Evolutionary conservation across 768 basidiomycete species (phyloP).

Genomic region (Boletus subparvulus): DNA sequence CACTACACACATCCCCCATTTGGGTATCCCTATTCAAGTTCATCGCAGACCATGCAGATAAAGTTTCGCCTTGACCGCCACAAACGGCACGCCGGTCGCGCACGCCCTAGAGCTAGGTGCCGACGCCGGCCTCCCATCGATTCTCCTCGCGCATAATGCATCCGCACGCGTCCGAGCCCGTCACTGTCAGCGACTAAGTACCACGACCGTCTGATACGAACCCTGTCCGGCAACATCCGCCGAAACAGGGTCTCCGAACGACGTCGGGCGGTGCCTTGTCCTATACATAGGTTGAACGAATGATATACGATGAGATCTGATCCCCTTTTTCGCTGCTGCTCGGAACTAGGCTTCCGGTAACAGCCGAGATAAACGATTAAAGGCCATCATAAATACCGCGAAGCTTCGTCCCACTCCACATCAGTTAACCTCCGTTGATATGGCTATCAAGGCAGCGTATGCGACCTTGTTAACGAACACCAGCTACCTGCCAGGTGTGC

Average conservation of each 20-base stretch:
- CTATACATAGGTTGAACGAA: too few relatives aligned
- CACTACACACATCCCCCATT: constrained; percentile 73
- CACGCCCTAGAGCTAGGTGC: constrained; percentile 56
- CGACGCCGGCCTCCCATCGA: too few relatives aligned
- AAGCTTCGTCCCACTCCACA: too few relatives aligned
- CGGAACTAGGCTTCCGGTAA: too few relatives aligned
- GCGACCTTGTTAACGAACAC: constrained; percentile 75
- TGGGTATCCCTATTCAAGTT: too few relatives aligned
- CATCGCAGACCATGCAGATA: constrained; percentile 53
- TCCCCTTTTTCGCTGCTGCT: too few relatives aligned
- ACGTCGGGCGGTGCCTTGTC: constrained; percentile 54
- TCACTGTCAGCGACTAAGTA: constrained; percentile 66
- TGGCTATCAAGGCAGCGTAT: constrained; percentile 55
- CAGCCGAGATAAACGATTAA: too few relatives aligned
- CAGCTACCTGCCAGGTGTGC: constrained; percentile 54
- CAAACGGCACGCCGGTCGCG: constrained; percentile 7
- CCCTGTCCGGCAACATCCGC: constrained; percentile 56
- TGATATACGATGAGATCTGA: too few relatives aligned
- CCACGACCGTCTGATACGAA: constrained; percentile 53
- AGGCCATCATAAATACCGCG: too few relatives aligned
- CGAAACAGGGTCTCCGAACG: constrained; percentile 47
- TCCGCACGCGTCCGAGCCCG: constrained; percentile 43
- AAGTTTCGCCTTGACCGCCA: constrained; percentile 14
- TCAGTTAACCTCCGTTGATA: constrained; percentile 9
- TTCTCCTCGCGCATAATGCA: constrained; percentile 52